Conservation (phyloP, 768 basidiomycete genomes). For the Leccinum fibrillosum region DNA sequence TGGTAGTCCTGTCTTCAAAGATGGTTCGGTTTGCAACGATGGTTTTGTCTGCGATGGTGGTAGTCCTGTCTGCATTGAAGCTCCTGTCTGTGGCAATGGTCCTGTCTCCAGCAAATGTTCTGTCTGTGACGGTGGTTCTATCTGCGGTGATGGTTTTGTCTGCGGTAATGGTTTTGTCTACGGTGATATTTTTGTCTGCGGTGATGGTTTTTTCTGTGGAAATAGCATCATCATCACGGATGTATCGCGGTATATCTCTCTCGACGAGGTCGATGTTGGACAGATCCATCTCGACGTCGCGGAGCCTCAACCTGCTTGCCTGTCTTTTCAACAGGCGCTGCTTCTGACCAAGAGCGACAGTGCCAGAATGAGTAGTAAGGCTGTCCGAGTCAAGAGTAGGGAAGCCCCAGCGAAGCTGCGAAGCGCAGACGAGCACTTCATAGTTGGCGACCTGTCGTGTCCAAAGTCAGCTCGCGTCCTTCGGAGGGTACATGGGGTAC, state of each 20-base stretch:
- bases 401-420: constrained; percentile 32
- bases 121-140: no score
- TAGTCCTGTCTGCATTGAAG: no score
- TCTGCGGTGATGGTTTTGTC: no score
- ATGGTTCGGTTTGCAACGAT: no score
- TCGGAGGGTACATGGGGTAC: neutral
- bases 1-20: no score
- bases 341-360: constrained; percentile 30
- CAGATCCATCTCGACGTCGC: constrained; percentile 11
- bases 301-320: neutral
- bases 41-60: no score
- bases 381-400: constrained; percentile 8
- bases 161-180: no score
- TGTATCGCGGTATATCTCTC: constrained; percentile 28
- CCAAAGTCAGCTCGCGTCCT: neutral
- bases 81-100: no score
- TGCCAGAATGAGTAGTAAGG: constrained; percentile 20
- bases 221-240: constrained; percentile 10
- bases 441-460: constrained; percentile 27
- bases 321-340: constrained; percentile 6
- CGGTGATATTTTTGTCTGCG: neutral
- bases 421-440: constrained; percentile 36
- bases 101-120: no score
- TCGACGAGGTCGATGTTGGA: constrained; percentile 26
- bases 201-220: neutral